Evolutionary conservation across 2,329 filamentous ascomycete genomes (phyloP).

Genomic region (Ilyonectria mors-panacis): DNA sequence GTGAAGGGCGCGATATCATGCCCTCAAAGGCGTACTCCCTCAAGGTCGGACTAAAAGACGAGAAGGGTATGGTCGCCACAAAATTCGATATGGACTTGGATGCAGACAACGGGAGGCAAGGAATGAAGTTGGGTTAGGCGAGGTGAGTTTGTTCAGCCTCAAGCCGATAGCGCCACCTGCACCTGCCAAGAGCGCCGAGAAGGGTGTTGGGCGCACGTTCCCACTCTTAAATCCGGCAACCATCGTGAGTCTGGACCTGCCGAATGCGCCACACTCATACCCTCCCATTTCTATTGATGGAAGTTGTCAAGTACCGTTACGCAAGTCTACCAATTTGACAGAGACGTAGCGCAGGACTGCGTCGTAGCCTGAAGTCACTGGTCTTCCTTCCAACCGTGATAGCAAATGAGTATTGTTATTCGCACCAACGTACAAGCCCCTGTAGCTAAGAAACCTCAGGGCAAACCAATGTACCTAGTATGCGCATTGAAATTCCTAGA

Average conservation of each 20-base stretch:
- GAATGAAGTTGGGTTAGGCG: slow-evolving; percentile 11
- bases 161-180: slow-evolving; percentile 18
- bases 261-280: slow-evolving; percentile 8
- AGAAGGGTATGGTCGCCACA: neutral
- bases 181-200: slow-evolving; percentile 25
- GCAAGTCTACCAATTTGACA: neutral
- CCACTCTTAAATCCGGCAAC: slow-evolving; percentile 15
- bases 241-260: slow-evolving; percentile 19
- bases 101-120: neutral
- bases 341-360: neutral
- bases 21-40: neutral
- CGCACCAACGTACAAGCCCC: too few relatives aligned
- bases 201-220: slow-evolving; percentile 22
- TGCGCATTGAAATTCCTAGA: too few relatives aligned
- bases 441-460: too few relatives aligned
- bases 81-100: neutral
- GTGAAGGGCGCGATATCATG: neutral
- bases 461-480: too few relatives aligned
- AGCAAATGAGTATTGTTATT: too few relatives aligned
- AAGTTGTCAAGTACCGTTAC: neutral
- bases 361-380: too few relatives aligned
- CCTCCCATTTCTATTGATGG: neutral
- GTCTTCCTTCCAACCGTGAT: too few relatives aligned
- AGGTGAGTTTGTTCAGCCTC: slow-evolving; percentile 20
- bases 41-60: neutral